Evolutionary conservation across 345 rosid species (phyloP), one percentile per base, ranked within the genome.

Genomic region (Rhodomyrtus tomentosa): DNA sequence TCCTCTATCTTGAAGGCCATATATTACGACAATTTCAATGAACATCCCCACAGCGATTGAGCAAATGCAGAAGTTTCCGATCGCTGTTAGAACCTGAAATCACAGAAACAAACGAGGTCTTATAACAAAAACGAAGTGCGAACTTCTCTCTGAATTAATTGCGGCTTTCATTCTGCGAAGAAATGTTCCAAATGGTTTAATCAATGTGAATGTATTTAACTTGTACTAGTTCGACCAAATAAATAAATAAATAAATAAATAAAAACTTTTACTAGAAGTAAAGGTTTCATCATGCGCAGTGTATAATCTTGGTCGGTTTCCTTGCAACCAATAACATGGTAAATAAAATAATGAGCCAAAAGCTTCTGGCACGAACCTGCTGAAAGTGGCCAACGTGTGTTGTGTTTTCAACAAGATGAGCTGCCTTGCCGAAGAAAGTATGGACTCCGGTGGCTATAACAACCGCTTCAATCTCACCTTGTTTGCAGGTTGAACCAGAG

Each of bases 61-160:
- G 90, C 98, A 96, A 59, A 96, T 95, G 91, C 98, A 96, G 93
- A 96, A 96, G 88, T 96, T 96, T 72, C 99, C 98, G 13, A 96
- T 96, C 32, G 98, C 86, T 50, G 98, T 90, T 85, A 96, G 89
- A 82, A 95, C 99, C 98, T 93, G 92, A 83, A 51, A 74, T 38
- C 27, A 74, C 14, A 56, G 27, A 29, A 49, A 72, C 40, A 36
- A 54, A 82, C 8, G 76, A 62, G 18, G 74, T 62, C 74, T 25
- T n/a, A 25, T n/a, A n/a, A 32, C 52, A 50, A 81, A 50, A 27
- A 81, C 15, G 50, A 16, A n/a, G 55, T 29, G 22, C 82, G 16
- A 50, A 7, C 32, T 20, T 81, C 15, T 53, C 2, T 48, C 16
- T 18, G 56, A 29, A 1, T 81, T 32, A 16, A 27, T 25, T 81